Evolutionary conservation across 1,139 yeast genomes (phyloP).

Genomic region (Hanseniaspora gamundiae): DNA sequence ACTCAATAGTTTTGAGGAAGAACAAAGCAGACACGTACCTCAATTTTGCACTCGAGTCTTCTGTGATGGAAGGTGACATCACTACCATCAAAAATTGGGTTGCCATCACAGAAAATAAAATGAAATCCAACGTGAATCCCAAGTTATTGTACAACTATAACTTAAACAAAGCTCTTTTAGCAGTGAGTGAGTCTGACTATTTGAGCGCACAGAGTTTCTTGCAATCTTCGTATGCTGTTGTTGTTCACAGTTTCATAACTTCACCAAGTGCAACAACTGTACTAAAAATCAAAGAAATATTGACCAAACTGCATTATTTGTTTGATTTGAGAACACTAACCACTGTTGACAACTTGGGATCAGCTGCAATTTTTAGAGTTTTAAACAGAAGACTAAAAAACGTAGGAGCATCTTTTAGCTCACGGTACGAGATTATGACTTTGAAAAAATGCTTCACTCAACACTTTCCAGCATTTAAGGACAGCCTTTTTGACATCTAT

Average conservation of each 20-base stretch:
- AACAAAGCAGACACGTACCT: conserved; percentile 30
- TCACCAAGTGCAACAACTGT: conserved; percentile 51
- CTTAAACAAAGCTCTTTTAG: conserved; percentile 48
- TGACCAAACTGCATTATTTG: conserved; percentile 60
- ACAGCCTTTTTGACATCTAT: conserved; percentile 39
- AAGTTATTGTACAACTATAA: conserved; percentile 49
- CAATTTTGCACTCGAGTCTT: conserved; percentile 60
- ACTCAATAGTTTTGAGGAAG: conserved; percentile 12
- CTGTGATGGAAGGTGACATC: conserved; percentile 53
- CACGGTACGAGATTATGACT: conserved; percentile 49
- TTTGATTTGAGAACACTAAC: conserved; percentile 33
- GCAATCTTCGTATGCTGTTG: conserved; percentile 14
- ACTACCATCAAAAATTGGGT: conserved; percentile 47
- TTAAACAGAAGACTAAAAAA: conserved; percentile 25
- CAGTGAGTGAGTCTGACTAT: conserved; percentile 28
- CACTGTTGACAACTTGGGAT: conserved; percentile 7
- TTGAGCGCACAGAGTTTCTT: conserved; percentile 26
- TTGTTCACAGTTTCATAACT: conserved; percentile 48
- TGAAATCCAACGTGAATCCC: conserved; percentile 19
- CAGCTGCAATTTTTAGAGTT: neutral
- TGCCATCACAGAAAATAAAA: conserved; percentile 10
- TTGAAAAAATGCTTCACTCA: conserved; percentile 41
- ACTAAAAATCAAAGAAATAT: conserved; percentile 40
- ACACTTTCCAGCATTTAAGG: conserved; percentile 17
- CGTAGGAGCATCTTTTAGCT: conserved; percentile 49